A percentile compares a stretch with the other conserved stretches of the same genome.
These are phyloP conservation scores for Thyridium curvatum DNA, from an alignment of 2,329 filamentous ascomycete genomes.

Conservation along the genomic window DNA sequence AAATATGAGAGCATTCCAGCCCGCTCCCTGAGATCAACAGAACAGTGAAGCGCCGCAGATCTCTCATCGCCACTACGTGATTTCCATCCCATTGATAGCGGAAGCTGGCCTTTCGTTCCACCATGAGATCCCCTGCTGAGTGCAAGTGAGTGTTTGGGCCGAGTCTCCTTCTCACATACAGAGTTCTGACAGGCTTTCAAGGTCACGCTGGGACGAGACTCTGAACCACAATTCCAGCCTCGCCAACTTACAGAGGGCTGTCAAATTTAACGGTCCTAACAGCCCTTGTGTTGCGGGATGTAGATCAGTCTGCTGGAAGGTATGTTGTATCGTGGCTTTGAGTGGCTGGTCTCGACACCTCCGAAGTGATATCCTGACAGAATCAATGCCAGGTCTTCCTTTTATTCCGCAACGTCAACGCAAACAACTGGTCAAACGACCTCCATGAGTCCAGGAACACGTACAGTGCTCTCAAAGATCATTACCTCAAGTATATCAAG, in stretches of 20 bases:
- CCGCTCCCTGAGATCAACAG: no score
- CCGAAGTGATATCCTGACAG: background rate
- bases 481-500: slow-evolving; percentile 76
- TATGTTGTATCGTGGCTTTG: slow-evolving; percentile 22
- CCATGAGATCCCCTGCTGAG: background rate
- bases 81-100: no score
- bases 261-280: slow-evolving; percentile 50
- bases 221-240: slow-evolving; percentile 51
- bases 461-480: slow-evolving; percentile 66
- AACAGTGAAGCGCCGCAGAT: no score
- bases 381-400: slow-evolving; percentile 60
- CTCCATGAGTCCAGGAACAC: slow-evolving; percentile 63
- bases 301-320: slow-evolving; percentile 91
- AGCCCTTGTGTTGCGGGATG: slow-evolving; percentile 67
- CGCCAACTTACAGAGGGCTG: slow-evolving; percentile 56
- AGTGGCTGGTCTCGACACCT: background rate
- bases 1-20: no score
- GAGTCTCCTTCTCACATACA: no score
- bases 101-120: no score
- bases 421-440: slow-evolving; percentile 60
- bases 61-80: no score
- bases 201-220: slow-evolving; percentile 62
- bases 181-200: slow-evolving; percentile 20
- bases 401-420: slow-evolving; percentile 62
- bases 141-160: background rate